Conservation (phyloP, 768 basidiomycete genomes). For the Pleurotus citrinopileatus region DNA sequence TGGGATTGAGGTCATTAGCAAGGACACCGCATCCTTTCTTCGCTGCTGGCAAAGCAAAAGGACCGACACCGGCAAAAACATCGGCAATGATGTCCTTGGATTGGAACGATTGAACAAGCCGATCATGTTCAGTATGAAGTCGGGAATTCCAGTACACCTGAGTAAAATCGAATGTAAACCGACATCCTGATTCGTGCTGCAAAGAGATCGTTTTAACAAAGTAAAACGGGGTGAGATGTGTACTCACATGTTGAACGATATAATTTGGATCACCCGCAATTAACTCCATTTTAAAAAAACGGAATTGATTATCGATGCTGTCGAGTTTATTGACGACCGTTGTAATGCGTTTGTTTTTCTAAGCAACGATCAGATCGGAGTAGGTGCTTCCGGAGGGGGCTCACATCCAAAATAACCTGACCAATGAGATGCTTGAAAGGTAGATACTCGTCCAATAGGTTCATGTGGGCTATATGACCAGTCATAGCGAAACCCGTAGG, state of each 20-base stretch:
- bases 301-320: slow-evolving; percentile 79
- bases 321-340: slow-evolving; percentile 97
- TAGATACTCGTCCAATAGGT: slow-evolving; percentile 86
- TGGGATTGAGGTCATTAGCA: slow-evolving; percentile 94
- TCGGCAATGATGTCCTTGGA: slow-evolving; percentile 84
- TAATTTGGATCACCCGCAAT: slow-evolving; percentile 89
- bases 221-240: not conserved
- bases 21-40: slow-evolving; percentile 88
- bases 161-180: slow-evolving; percentile 91
- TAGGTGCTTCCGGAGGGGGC: slow-evolving; percentile 22
- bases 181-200: slow-evolving; percentile 82
- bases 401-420: slow-evolving; percentile 85
- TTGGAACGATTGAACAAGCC: slow-evolving; percentile 72
- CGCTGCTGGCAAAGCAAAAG: slow-evolving; percentile 91
- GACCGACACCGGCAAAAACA: slow-evolving; percentile 96
- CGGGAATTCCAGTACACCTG: slow-evolving; percentile 99
- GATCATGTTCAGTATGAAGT: slow-evolving; percentile 85
- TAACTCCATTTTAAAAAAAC: slow-evolving; percentile 96
- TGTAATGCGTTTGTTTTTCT: slow-evolving; percentile 84
- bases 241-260: slow-evolving; percentile 81
- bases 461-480: slow-evolving; percentile 94
- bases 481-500: slow-evolving; percentile 86
- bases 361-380: slow-evolving; percentile 3
- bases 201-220: slow-evolving; percentile 8
- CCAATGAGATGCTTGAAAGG: slow-evolving; percentile 92